phyloP scores from a whole-genome alignment of 1,284 basidiomycete genomes.

The Thelephora terrestris region DNA sequence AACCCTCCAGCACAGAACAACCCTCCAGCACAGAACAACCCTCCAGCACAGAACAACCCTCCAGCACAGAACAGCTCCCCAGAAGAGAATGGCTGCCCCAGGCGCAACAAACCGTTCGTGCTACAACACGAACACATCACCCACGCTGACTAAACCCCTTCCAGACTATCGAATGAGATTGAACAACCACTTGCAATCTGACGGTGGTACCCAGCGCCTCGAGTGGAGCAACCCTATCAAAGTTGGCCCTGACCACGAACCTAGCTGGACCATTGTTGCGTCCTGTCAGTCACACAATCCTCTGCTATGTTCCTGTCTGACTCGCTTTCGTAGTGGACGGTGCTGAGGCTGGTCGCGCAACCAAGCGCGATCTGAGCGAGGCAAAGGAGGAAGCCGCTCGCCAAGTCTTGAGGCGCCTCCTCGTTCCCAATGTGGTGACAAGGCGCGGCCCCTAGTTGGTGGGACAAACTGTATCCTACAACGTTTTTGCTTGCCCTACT shows the following conservation, averaged over 20 bases:
- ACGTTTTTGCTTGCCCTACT: no score
- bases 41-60: no score
- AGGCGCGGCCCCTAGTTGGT: no score
- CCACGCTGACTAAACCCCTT: not conserved
- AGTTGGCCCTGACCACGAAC: conserved; percentile 20
- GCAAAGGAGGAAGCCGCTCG: conserved; percentile 25
- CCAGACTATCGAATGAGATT: conserved; percentile 25
- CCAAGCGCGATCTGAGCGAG: conserved; percentile 13
- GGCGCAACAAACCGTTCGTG: no score
- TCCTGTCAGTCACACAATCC: conserved; percentile 15
- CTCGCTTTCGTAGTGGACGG: conserved; percentile 15
- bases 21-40: no score
- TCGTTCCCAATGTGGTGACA: no score
- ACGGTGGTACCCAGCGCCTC: conserved; percentile 17
- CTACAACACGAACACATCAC: no score
- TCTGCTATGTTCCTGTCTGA: not conserved
- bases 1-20: no score
- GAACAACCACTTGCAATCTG: conserved; percentile 25
- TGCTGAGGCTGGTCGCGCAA: conserved; percentile 18
- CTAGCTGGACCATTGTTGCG: conserved; percentile 21
- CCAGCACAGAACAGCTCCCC: no score
- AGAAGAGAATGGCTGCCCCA: no score
- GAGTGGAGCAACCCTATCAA: conserved; percentile 18
- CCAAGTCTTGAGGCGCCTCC: conserved; percentile 1
- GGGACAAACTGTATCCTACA: no score